phyloP scores from a whole-genome alignment of 139 green algal species.

The Closterium sp. region DNA sequence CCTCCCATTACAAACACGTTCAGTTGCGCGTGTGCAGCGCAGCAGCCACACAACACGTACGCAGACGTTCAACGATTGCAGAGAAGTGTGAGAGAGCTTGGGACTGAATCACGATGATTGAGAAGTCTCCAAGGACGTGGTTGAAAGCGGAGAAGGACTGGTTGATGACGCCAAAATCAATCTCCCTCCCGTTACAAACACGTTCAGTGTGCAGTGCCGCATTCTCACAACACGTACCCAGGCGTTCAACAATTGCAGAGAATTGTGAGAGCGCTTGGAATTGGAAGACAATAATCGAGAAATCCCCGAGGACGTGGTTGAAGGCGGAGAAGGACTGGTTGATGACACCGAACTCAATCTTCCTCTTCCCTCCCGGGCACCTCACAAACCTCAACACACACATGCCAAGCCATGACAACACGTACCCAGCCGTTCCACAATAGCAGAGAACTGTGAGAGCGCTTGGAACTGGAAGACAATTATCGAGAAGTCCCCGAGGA shows the following conservation, averaged over 20 bases:
- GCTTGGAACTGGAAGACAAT: constrained; percentile 95
- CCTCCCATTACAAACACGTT: too few species aligned
- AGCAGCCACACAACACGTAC: not conserved
- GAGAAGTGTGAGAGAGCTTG: constrained; percentile 84
- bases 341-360: constrained; percentile 88
- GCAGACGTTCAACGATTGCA: constrained; percentile 70
- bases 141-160: constrained; percentile 87
- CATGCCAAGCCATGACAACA: not conserved
- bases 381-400: too few species aligned
- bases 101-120: constrained; percentile 94
- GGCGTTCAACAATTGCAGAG: constrained; percentile 71
- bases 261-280: constrained; percentile 89
- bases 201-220: too few species aligned
- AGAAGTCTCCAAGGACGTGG: constrained; percentile 93
- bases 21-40: too few species aligned
- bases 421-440: constrained; percentile 63
- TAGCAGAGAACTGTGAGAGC: constrained; percentile 82
- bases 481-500: constrained; percentile 89
- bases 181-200: not conserved
- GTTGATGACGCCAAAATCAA: constrained; percentile 95
- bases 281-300: constrained; percentile 94
- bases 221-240: constrained; percentile 8
- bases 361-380: too few species aligned
- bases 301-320: constrained; percentile 92
- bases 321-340: constrained; percentile 88